Percentiles rank a stretch among this genome's conserved stretches.
phyloP scores from a whole-genome alignment of 2,329 filamentous ascomycete species.

The Xylariomycetidae sp. region DNA sequence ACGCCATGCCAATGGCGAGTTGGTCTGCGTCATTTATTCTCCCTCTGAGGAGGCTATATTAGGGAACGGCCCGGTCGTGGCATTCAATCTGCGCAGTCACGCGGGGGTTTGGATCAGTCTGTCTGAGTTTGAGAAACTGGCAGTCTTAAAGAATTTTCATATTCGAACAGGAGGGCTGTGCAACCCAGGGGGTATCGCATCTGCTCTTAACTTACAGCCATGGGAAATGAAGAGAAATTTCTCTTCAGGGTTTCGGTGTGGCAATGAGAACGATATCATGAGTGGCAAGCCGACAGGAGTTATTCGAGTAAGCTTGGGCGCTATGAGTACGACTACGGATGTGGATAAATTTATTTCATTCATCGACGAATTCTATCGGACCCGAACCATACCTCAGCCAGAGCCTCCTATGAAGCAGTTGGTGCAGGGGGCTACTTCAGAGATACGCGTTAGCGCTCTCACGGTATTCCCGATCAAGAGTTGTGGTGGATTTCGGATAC shows the following conservation, averaged over 20 bases:
- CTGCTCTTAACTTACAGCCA: conserved; percentile 65
- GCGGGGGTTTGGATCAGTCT: conserved; percentile 73
- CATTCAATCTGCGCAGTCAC: conserved; percentile 75
- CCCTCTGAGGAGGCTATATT: conserved; percentile 17
- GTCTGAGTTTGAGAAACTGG: conserved; percentile 82
- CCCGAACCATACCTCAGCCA: conserved; percentile 9
- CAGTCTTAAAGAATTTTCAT: conserved; percentile 73
- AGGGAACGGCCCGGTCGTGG: conserved; percentile 68
- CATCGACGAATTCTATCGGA: conserved; percentile 61
- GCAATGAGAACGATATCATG: conserved; percentile 75
- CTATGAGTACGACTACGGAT: conserved; percentile 79
- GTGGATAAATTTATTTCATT: conserved; percentile 69
- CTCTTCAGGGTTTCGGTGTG: conserved; percentile 78
- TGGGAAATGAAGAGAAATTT: conserved; percentile 85
- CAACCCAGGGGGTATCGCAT: conserved; percentile 82
- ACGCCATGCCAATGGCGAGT: conserved; percentile 62
- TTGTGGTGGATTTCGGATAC: conserved; percentile 74
- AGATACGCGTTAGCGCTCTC: conserved; percentile 57
- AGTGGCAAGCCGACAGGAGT: conserved; percentile 83
- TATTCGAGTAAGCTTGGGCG: conserved; percentile 79
- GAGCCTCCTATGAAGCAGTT: background rate
- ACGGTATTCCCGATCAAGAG: conserved; percentile 92
- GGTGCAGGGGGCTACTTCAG: conserved; percentile 4
- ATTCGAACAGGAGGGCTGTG: conserved; percentile 85
- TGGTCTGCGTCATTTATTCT: conserved; percentile 65